These are phyloP conservation scores for Polymyxa betae DNA, from an alignment of 208 protist genomes.

Conservation along the genomic window DNA sequence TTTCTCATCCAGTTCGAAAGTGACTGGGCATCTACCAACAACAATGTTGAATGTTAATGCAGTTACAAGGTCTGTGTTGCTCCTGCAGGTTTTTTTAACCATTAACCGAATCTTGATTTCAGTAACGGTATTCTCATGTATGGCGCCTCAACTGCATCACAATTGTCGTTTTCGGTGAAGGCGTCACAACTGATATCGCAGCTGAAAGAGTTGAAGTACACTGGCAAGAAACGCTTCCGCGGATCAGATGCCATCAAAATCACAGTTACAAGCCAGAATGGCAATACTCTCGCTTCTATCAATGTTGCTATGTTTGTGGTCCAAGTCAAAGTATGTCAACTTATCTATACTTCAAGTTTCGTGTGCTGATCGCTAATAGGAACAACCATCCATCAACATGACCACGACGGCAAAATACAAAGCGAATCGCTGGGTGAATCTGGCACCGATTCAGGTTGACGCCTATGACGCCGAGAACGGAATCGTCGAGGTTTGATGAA, in stretches of 20 bases:
- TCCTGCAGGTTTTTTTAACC: not conserved
- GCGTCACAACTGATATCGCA: not conserved
- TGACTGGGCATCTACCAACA: not conserved
- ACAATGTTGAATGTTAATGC: not conserved
- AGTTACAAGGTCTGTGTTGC: not conserved
- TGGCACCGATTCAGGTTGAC: not conserved
- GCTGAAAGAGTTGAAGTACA: conserved; percentile 33
- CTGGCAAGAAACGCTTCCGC: not conserved
- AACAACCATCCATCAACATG: not conserved
- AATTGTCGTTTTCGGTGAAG: not conserved
- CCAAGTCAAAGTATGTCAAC: not conserved
- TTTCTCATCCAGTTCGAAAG: not conserved
- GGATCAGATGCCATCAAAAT: not conserved
- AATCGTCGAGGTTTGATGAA: conserved; percentile 3
- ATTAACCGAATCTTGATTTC: not conserved
- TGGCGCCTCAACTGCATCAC: not conserved
- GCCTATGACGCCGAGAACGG: conserved; percentile 26
- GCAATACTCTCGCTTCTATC: not conserved
- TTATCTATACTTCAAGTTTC: not conserved
- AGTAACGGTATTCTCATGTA: conserved; percentile 23
- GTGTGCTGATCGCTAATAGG: not conserved
- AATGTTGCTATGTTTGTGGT: not conserved
- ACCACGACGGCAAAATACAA: not conserved
- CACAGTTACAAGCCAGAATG: not conserved
- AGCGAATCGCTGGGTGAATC: not conserved